Percentiles rank a stretch among this genome's conserved stretches.
phyloP scores from a whole-genome alignment of 192 early-diverging fungal genomes.

The Obelidium mucronatum region DNA sequence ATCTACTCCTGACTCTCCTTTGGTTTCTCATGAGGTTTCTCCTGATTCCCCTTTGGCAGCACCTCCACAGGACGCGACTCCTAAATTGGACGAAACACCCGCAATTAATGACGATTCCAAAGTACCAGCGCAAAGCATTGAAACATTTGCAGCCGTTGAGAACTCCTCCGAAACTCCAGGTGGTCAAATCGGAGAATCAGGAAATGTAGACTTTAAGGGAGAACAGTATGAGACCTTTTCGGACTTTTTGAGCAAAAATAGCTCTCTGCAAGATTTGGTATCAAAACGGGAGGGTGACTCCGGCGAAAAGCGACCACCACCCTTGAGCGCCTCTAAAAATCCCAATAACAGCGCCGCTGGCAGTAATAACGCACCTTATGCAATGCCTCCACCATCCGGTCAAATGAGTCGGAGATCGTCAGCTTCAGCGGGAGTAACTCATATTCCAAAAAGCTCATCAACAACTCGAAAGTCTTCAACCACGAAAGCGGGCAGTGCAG shows the following conservation, averaged over 20 bases:
- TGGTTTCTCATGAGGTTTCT: too few species aligned
- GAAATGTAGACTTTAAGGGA: conserved; percentile 6
- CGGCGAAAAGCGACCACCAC: not conserved
- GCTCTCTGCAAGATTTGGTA: not conserved
- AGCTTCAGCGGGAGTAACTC: not conserved
- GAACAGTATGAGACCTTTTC: conserved; percentile 7
- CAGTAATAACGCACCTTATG: not conserved
- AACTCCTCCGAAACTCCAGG: too few species aligned
- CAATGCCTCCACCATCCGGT: not conserved
- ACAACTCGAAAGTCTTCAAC: not conserved
- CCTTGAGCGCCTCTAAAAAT: not conserved
- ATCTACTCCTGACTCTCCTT: too few species aligned
- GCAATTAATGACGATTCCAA: too few species aligned
- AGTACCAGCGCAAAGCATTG: too few species aligned
- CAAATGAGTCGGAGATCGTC: not conserved
- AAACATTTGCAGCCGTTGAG: too few species aligned
- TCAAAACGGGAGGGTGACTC: not conserved
- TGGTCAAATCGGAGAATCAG: not conserved
- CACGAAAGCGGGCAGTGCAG: not conserved
- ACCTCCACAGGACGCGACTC: not conserved
- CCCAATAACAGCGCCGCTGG: too few species aligned
- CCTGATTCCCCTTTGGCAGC: not conserved
- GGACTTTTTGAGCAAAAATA: conserved; percentile 4
- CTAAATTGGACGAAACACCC: not conserved
- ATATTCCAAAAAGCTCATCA: not conserved